Evolutionary conservation across 2,329 filamentous ascomycete species (phyloP).

Genomic region (Cordyceps pruinosa): DNA sequence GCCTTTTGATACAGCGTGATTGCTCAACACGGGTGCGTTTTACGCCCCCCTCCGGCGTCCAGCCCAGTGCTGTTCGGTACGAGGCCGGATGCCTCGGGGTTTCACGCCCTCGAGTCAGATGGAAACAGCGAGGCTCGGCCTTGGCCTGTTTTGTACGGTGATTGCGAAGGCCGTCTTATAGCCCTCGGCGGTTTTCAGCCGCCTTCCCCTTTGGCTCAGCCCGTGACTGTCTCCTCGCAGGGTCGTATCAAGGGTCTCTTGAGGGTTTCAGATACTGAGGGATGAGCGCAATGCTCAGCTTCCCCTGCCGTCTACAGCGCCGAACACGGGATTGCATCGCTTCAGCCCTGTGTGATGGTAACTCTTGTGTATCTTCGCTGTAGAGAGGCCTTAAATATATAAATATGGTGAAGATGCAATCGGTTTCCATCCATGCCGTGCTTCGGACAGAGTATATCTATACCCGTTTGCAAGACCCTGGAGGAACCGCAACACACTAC

Average conservation of each 20-base stretch:
- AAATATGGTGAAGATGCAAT: too few relatives aligned
- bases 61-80: neutral
- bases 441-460: neutral
- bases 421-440: too few relatives aligned
- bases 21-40: too few relatives aligned
- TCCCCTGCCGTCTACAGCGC: neutral
- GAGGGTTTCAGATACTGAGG: neutral
- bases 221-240: neutral
- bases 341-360: too few relatives aligned
- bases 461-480: too few relatives aligned
- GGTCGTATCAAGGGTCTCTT: neutral
- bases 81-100: neutral
- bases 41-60: too few relatives aligned
- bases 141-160: neutral
- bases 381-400: too few relatives aligned
- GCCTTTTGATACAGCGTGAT: too few relatives aligned
- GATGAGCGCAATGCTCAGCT: conserved; percentile 3
- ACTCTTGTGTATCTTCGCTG: too few relatives aligned
- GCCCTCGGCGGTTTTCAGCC: too few relatives aligned
- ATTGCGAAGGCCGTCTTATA: neutral
- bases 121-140: neutral
- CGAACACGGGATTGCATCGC: too few relatives aligned
- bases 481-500: neutral
- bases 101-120: neutral
- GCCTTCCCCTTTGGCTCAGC: neutral